These are phyloP conservation scores for Aspergillus ibericus DNA, from an alignment of 2,329 filamentous ascomycete species.

Conservation along the genomic window DNA sequence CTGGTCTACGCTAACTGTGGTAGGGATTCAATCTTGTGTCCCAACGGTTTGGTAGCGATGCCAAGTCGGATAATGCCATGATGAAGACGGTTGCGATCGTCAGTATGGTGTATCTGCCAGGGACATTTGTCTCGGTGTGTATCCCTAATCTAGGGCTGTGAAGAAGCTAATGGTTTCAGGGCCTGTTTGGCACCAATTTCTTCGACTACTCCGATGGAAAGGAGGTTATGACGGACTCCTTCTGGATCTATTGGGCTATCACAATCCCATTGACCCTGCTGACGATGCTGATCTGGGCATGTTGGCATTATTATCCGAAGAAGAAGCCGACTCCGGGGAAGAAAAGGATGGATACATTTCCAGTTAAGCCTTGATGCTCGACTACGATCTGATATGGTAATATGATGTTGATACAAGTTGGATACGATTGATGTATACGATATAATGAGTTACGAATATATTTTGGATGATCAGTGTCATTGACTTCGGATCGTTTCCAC, in stretches of 20 bases:
- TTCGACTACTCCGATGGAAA: conserved; percentile 28
- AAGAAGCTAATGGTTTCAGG: conserved; percentile 13
- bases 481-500: too few relatives aligned
- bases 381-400: too few relatives aligned
- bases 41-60: conserved; percentile 26
- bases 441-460: not conserved
- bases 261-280: conserved; percentile 29
- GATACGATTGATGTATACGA: too few relatives aligned
- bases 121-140: conserved; percentile 32
- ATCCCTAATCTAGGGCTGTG: not conserved
- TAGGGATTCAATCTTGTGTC: conserved; percentile 35
- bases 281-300: conserved; percentile 27
- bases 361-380: too few relatives aligned
- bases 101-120: conserved; percentile 30
- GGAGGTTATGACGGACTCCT: conserved; percentile 22
- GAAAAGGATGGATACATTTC: not conserved
- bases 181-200: conserved; percentile 38
- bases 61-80: conserved; percentile 26
- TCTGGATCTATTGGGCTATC: conserved; percentile 37
- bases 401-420: not conserved
- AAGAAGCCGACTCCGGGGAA: not conserved
- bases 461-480: too few relatives aligned
- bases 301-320: conserved; percentile 20
- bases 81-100: conserved; percentile 34
- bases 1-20: not conserved